Conservation (phyloP, 1,284 basidiomycete genomes). For the Moesziomyces aphidis region DNA sequence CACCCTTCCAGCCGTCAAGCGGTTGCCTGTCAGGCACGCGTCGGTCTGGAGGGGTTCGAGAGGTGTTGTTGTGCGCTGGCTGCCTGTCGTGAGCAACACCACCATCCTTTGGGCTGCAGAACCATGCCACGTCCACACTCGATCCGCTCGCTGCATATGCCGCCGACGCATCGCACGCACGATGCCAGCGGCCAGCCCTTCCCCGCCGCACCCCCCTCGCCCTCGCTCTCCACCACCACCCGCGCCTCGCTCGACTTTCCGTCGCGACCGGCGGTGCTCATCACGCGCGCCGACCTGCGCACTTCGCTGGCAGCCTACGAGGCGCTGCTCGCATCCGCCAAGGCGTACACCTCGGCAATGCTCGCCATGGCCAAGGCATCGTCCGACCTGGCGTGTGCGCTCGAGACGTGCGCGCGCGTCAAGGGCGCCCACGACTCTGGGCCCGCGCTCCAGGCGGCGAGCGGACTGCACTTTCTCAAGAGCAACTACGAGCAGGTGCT, state of each 20-base stretch:
- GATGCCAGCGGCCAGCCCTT: conserved; percentile 12
- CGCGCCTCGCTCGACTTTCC: conserved; percentile 76
- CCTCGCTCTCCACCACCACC: conserved; percentile 48
- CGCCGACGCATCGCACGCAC: conserved; percentile 13
- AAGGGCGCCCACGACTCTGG: conserved; percentile 64
- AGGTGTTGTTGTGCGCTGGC: too few species aligned
- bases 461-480: conserved; percentile 87
- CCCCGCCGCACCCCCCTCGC: conserved; percentile 41
- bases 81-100: too few species aligned
- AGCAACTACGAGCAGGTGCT: conserved; percentile 92
- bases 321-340: conserved; percentile 83
- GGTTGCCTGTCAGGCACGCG: too few species aligned
- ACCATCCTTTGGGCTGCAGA: too few species aligned
- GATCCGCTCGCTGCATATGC: conserved; percentile 36
- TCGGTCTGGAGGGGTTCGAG: too few species aligned
- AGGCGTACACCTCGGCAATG: conserved; percentile 85
- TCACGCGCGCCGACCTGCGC: conserved; percentile 83
- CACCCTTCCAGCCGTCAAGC: too few species aligned
- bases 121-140: conserved; percentile 41
- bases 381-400: conserved; percentile 81
- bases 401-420: conserved; percentile 62
- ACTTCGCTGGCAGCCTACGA: conserved; percentile 82
- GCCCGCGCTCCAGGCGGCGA: conserved; percentile 58
- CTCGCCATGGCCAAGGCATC: conserved; percentile 85
- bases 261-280: conserved; percentile 77